Evolutionary conservation across 2,329 filamentous ascomycete genomes (phyloP).

Genomic region (Macrophomina phaseolina): DNA sequence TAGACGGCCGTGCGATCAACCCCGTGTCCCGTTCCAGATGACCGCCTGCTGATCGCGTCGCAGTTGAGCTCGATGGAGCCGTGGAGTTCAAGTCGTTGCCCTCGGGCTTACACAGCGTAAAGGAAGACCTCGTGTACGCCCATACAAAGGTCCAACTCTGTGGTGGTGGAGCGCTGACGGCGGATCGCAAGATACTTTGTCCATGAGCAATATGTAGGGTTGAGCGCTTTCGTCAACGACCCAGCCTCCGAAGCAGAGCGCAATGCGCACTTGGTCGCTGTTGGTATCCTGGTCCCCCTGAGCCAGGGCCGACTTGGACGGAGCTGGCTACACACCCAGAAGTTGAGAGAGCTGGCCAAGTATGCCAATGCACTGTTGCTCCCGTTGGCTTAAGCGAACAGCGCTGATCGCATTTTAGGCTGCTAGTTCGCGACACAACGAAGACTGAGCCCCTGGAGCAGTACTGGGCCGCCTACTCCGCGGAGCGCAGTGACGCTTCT

Average conservation of each 20-base stretch:
- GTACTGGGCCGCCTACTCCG: conserved; percentile 74
- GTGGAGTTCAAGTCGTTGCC: conserved; percentile 97
- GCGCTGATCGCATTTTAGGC: conserved; percentile 36
- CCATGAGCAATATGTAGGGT: conserved; percentile 80
- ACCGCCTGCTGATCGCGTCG: conserved; percentile 10
- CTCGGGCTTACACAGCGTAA: conserved; percentile 87
- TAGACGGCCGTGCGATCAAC: conserved; percentile 64
- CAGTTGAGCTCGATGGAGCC: conserved; percentile 74
- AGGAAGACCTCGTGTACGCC: conserved; percentile 73
- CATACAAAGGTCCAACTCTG: neutral
- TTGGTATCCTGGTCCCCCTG: conserved; percentile 85
- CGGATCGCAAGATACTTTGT: conserved; percentile 77
- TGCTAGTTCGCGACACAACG: conserved; percentile 68
- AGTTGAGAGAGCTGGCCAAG: conserved; percentile 75
- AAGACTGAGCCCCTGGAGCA: conserved; percentile 70
- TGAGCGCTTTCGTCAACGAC: conserved; percentile 89
- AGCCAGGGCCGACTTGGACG: conserved; percentile 85
- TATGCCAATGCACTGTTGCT: conserved; percentile 47
- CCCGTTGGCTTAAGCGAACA: neutral
- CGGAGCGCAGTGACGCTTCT: conserved; percentile 17
- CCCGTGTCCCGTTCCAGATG: neutral
- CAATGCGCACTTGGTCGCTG: conserved; percentile 90
- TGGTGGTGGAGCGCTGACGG: neutral
- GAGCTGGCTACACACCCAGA: conserved; percentile 85
- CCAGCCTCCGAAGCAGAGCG: conserved; percentile 79